A percentile compares a stretch with the other conserved stretches of the same genome.
phyloP scores from a whole-genome alignment of 2,329 filamentous ascomycete species.

The Calonectria honghensis region DNA sequence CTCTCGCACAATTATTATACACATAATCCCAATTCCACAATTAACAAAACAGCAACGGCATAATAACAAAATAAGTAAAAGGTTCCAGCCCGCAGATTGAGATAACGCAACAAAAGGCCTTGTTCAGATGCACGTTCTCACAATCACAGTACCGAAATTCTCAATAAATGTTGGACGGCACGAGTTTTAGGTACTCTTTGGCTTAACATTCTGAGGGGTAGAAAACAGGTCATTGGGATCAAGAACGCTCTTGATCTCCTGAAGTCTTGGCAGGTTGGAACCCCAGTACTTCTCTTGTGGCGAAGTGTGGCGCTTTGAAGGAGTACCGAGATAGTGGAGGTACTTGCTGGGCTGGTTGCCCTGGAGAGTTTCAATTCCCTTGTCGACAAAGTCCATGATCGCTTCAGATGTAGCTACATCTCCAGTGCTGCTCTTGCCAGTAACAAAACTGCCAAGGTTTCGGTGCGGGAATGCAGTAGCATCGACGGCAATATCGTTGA shows the following conservation, averaged over 20 bases:
- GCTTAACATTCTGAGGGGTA: conserved; percentile 16
- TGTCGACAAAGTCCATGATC: conserved; percentile 11
- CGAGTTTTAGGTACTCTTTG: not conserved
- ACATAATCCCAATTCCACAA: not conserved
- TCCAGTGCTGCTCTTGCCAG: not conserved
- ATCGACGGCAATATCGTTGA: not conserved
- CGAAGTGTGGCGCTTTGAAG: not conserved
- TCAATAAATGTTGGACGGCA: not conserved
- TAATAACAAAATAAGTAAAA: not conserved
- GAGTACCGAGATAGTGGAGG: conserved; percentile 6
- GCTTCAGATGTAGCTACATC: not conserved
- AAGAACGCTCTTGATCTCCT: conserved; percentile 13
- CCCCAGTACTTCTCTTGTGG: conserved; percentile 30
- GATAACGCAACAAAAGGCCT: not conserved
- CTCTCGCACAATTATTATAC: not conserved
- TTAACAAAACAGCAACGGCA: not conserved
- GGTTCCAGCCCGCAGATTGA: not conserved
- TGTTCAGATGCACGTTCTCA: not conserved
- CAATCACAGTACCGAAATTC: not conserved
- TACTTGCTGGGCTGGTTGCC: conserved; percentile 24
- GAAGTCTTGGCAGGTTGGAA: conserved; percentile 2
- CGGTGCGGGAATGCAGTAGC: conserved; percentile 21
- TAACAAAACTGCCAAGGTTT: conserved; percentile 3
- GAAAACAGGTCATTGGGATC: conserved; percentile 20
- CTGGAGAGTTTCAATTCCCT: not conserved